Evolutionary conservation across 2,329 filamentous ascomycete genomes (phyloP).

Genomic region (Neofusicoccum kwambonambiense): DNA sequence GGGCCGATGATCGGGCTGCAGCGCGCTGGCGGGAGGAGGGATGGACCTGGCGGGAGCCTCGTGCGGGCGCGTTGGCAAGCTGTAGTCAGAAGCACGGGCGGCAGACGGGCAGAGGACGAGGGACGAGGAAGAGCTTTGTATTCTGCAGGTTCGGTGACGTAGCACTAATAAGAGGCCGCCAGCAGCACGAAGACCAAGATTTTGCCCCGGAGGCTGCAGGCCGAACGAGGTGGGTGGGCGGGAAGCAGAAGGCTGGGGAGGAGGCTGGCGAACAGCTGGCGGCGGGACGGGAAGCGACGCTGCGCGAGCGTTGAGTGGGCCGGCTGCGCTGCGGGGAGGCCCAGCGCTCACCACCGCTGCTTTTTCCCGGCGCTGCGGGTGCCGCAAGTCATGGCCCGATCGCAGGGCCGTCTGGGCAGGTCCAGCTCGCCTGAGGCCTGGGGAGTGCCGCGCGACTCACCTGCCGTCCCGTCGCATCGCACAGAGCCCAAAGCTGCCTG

Average conservation of each 20-base stretch:
- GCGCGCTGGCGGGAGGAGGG: not conserved
- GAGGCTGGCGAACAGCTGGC: constrained; percentile 7
- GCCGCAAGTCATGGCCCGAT: not conserved
- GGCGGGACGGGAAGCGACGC: not conserved
- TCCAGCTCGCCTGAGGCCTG: too few species aligned
- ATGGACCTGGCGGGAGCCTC: not conserved
- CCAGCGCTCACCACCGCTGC: not conserved
- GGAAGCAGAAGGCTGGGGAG: not conserved
- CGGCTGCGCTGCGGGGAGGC: not conserved
- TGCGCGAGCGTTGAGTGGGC: not conserved
- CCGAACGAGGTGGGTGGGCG: not conserved
- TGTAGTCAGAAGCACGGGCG: not conserved
- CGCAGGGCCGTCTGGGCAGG: too few species aligned
- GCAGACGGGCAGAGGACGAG: not conserved
- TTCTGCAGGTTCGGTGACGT: not conserved
- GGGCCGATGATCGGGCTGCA: not conserved
- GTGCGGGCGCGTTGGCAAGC: not conserved
- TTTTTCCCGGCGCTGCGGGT: not conserved
- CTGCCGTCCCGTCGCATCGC: constrained; percentile 4
- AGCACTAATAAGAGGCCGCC: not conserved
- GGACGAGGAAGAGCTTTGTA: not conserved
- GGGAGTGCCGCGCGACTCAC: too few species aligned
- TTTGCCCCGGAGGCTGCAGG: not conserved
- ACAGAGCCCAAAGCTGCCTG: not conserved
- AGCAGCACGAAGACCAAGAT: not conserved